Evolutionary conservation across 1,284 basidiomycete species (phyloP).

Genomic region (Anthracocystis walkeri): DNA sequence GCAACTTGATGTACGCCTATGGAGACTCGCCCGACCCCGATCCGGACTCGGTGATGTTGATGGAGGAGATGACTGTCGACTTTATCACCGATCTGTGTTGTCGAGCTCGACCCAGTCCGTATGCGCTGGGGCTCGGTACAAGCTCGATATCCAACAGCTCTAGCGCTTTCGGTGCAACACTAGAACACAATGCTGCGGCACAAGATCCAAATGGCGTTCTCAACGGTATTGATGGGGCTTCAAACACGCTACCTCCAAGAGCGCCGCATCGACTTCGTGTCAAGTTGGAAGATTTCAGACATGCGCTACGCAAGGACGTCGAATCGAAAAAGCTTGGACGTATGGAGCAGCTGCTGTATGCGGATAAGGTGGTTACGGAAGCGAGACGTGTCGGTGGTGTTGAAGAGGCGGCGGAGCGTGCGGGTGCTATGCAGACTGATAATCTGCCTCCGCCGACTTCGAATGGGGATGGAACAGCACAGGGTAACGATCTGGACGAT

Average conservation of each 20-base stretch:
- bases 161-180: constrained; percentile 30
- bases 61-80: constrained; percentile 93
- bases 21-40: constrained; percentile 89
- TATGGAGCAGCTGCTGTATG: constrained; percentile 67
- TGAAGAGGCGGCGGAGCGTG: constrained; percentile 59
- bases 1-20: constrained; percentile 92
- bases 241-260: constrained; percentile 36
- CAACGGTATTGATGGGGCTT: constrained; percentile 15
- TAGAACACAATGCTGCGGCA: constrained; percentile 21
- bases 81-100: constrained; percentile 82
- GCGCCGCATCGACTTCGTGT: constrained; percentile 57
- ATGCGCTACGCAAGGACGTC: constrained; percentile 65
- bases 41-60: constrained; percentile 85
- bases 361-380: constrained; percentile 66
- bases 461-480: constrained; percentile 14
- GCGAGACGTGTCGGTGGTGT: constrained; percentile 63
- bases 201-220: constrained; percentile 27
- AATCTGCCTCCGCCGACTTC: constrained; percentile 36
- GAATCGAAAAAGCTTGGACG: constrained; percentile 63
- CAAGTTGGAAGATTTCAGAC: constrained; percentile 67
- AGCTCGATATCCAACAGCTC: constrained; percentile 47
- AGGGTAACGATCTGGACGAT: constrained; percentile 22
- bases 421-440: constrained; percentile 51
- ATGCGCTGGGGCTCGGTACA: constrained; percentile 51
- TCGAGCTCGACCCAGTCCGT: constrained; percentile 73